phyloP scores from a whole-genome alignment of 495 filamentous ascomycete species.

The Annulohypoxylon moriforme region DNA sequence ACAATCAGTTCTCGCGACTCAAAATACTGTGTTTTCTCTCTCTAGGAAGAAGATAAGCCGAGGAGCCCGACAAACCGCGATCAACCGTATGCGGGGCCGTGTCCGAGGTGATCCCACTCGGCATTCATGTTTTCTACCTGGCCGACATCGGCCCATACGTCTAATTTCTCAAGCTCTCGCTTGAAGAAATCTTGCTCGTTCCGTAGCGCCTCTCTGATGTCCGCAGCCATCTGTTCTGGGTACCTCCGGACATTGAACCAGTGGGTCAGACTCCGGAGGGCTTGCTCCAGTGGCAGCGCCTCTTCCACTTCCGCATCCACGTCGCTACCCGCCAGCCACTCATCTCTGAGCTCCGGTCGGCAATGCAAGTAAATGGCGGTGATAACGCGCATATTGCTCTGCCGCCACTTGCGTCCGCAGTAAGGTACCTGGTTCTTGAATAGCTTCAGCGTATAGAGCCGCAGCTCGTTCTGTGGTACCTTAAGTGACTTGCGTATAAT shows the following conservation, averaged over 20 bases:
- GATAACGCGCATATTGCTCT: constrained; percentile 98
- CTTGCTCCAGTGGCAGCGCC: constrained; percentile 89
- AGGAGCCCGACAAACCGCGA: constrained; percentile 1
- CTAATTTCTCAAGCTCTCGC: constrained; percentile 87
- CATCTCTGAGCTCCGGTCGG: constrained; percentile 89
- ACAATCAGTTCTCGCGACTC: background rate
- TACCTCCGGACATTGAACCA: constrained; percentile 91
- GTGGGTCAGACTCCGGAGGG: constrained; percentile 83
- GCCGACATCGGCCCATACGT: constrained; percentile 56
- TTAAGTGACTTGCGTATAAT: constrained; percentile 91
- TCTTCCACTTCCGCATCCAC: constrained; percentile 94
- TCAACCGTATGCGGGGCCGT: constrained; percentile 40
- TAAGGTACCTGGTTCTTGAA: constrained; percentile 99
- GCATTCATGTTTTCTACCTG: constrained; percentile 48
- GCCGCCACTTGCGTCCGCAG: constrained; percentile 97
- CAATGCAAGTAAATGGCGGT: constrained; percentile 96
- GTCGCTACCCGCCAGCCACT: constrained; percentile 92
- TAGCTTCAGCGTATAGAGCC: constrained; percentile 94
- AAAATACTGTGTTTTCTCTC: background rate
- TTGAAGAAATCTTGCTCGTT: constrained; percentile 92
- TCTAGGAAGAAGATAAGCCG: constrained; percentile 2
- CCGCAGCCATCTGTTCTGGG: constrained; percentile 80
- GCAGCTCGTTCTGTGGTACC: constrained; percentile 85
- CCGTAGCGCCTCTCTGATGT: constrained; percentile 69
- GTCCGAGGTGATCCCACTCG: constrained; percentile 48